These are phyloP conservation scores for Pittosporum tobira DNA, from an alignment of 129 eudicot species.

Conservation along the genomic window DNA sequence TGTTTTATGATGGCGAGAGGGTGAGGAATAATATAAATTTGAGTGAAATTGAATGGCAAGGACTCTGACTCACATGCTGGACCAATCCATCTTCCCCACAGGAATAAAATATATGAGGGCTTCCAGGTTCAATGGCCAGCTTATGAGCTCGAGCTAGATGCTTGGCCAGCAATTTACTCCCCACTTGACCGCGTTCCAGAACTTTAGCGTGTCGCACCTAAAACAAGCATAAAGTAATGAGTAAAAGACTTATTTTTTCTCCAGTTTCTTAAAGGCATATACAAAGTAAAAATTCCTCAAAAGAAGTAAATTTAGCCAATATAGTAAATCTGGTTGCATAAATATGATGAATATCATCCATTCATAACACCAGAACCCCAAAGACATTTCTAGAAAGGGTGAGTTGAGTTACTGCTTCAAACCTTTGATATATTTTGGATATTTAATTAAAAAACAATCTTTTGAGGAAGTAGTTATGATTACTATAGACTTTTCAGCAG, in stretches of 20 bases:
- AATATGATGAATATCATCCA: background rate
- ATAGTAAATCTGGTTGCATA: background rate
- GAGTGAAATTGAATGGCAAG: background rate
- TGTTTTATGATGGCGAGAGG: background rate
- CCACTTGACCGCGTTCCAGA: conserved; percentile 57
- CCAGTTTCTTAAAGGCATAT: background rate
- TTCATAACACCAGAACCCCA: background rate
- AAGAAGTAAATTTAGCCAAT: background rate
- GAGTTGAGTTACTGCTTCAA: background rate
- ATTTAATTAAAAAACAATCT: too few relatives aligned
- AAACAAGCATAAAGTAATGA: conserved; percentile 5
- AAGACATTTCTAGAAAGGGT: background rate
- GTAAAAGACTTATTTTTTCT: background rate
- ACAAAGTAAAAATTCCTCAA: background rate
- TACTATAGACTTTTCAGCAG: background rate
- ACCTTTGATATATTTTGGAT: background rate
- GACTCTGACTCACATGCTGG: conserved; percentile 59
- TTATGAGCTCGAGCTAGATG: conserved; percentile 84
- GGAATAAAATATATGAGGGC: conserved; percentile 65
- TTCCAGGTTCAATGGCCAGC: conserved; percentile 78
- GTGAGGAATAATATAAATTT: background rate
- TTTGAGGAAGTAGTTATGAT: too few relatives aligned
- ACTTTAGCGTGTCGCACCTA: conserved; percentile 79
- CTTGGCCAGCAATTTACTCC: conserved; percentile 46
- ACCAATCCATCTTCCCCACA: conserved; percentile 93